These are phyloP conservation scores for Entrophospora sp. DNA, from an alignment of 192 early-diverging fungal genomes.

Conservation along the genomic window DNA sequence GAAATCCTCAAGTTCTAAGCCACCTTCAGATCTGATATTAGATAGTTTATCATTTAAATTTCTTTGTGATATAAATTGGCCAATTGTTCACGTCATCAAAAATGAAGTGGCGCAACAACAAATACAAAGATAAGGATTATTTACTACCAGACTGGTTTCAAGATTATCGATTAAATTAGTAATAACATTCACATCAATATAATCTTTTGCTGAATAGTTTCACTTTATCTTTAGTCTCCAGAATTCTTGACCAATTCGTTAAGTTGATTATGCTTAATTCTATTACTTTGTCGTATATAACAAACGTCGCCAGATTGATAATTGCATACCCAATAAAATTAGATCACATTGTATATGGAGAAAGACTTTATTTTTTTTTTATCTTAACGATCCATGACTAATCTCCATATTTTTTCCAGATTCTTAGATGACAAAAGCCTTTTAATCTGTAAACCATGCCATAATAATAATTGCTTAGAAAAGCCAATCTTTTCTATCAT, in stretches of 20 bases:
- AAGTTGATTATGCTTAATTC: constrained; percentile 10
- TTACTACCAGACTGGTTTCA: background rate
- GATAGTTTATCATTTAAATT: constrained; percentile 1
- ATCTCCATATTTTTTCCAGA: background rate
- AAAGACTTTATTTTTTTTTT: constrained; percentile 8
- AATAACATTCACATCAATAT: constrained; percentile 9
- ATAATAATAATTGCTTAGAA: constrained; percentile 9
- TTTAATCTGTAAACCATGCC: background rate
- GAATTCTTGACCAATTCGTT: constrained; percentile 10
- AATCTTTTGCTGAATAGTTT: constrained; percentile 13
- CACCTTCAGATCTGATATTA: background rate
- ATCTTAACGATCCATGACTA: background rate
- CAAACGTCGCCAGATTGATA: background rate
- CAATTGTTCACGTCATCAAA: background rate
- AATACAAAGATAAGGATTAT: background rate
- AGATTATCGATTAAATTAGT: constrained; percentile 5
- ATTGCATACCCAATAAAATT: background rate
- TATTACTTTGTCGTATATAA: constrained; percentile 9
- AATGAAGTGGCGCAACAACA: background rate
- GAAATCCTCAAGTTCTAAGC: no score
- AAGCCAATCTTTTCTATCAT: no score
- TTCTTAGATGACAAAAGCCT: constrained; percentile 8
- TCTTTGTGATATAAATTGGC: constrained; percentile 6
- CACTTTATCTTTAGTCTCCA: constrained; percentile 8
- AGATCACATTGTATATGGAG: background rate